Base-by-base conservation (phyloP, 1,284 basidiomycete species). In the Ganoderma lingzhi region DNA sequence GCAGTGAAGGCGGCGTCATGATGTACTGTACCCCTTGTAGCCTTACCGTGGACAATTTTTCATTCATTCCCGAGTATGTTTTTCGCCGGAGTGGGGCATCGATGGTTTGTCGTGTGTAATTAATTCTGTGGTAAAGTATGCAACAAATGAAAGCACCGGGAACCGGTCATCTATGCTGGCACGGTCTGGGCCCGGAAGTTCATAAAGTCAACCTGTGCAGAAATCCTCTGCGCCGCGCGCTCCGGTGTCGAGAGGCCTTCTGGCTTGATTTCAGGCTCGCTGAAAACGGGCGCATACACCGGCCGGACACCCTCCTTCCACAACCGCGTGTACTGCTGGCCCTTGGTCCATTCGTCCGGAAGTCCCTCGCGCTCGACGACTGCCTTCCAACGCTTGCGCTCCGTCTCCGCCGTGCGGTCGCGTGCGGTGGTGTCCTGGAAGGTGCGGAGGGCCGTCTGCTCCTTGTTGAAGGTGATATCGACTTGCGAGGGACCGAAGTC, bases 311-410 rank as follows among this genome's bases (percentile, higher is more conserved):
- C 91, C 61, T 89, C 84, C 77, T 88, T 88, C 88, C 93, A 93
- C 74, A 93, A 78, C 70, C 86, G 84, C 62, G 89, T 84, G 78
- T 94, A 94, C 73, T 90, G 85, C 76, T 88, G 84, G 17, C 93
- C 93, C 73, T 84, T 86, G 37, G 89, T 87, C 91, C 92, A 94
- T 67, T 86, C 81, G 58, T 80, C 79, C 23, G 76, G 76, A 62
- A 80, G 71, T 63, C 78, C 82, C 70, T 85, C 80, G 71, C 84
- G 79, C 72, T 88, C 85, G 42, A 90, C 84, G 71, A 92, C 85
- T 53, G 89, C 88, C 78, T 88, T 90, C 93, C 93, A 94, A 55
- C 91, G 86, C 77, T 94, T 94, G 66, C 90, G 83, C 30, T 91
- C 89, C 62, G 87, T 87, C 68, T 88, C 81, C 51, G 85, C 88